Evolutionary conservation across 495 filamentous ascomycete species (phyloP).

Genomic region (Trichoderma orchidacearum): DNA sequence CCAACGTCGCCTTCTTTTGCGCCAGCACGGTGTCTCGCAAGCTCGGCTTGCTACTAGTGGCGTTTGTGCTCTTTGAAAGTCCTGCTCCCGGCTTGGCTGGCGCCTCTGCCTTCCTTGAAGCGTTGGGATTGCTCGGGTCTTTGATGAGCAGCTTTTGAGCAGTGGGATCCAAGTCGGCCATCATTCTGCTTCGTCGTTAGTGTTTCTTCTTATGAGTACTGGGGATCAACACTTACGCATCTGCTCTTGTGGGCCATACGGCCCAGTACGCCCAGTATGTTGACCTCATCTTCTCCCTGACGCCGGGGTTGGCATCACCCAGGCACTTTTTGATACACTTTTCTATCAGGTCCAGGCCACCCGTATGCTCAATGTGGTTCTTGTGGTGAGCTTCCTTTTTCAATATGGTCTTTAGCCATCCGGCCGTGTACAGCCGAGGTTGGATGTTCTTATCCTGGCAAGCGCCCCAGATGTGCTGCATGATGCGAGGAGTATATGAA

Average conservation of each 20-base stretch:
- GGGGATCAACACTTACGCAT: constrained; percentile 37
- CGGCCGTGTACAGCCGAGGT: constrained; percentile 60
- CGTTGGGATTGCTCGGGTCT: constrained; percentile 66
- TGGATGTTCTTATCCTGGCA: constrained; percentile 86
- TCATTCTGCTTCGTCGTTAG: constrained; percentile 37
- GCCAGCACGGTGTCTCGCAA: constrained; percentile 66
- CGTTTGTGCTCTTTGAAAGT: constrained; percentile 42
- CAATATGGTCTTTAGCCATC: constrained; percentile 74
- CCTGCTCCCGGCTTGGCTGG: constrained; percentile 34
- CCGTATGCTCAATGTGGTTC: constrained; percentile 66
- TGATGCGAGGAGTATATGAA: constrained; percentile 61
- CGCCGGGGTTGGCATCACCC: constrained; percentile 71
- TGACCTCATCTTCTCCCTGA: constrained; percentile 67
- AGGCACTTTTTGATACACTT: constrained; percentile 82
- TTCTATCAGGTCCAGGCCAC: constrained; percentile 67
- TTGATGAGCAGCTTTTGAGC: constrained; percentile 65
- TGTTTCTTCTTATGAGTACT: constrained; percentile 13
- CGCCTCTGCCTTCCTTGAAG: constrained; percentile 36
- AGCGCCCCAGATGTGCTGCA: constrained; percentile 71
- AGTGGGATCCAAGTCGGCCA: constrained; percentile 58
- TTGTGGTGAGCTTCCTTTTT: constrained; percentile 66
- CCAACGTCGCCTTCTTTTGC: constrained; percentile 55
- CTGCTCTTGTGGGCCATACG: constrained; percentile 67
- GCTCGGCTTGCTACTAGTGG: constrained; percentile 45
- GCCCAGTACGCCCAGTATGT: constrained; percentile 72